A percentile compares a stretch with the other conserved stretches of the same genome.
These are phyloP conservation scores for Colletotrichum filicis DNA, from an alignment of 2,329 filamentous ascomycete species.

Conservation along the genomic window DNA sequence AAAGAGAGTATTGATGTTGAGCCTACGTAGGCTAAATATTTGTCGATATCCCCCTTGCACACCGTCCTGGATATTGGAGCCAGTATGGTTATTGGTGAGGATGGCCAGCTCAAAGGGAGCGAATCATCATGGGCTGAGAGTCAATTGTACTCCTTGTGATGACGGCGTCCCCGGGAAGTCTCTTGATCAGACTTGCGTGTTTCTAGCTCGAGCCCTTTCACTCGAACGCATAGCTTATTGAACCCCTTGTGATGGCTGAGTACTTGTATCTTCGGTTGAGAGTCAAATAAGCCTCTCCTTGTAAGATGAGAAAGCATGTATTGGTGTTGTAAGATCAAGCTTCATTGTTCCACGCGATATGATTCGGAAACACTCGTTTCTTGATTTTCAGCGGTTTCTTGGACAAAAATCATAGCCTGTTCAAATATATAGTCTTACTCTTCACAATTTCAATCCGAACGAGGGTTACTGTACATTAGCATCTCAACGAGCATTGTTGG, in stretches of 20 bases:
- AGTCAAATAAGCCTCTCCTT: not conserved
- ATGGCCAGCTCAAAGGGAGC: not conserved
- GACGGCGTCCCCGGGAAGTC: not conserved
- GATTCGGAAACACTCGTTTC: no score
- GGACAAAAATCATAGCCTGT: no score
- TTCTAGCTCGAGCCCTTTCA: not conserved
- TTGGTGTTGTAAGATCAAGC: not conserved
- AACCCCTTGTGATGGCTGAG: not conserved
- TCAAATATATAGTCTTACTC: no score
- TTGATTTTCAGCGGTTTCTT: no score
- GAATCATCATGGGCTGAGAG: not conserved
- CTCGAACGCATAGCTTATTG: not conserved
- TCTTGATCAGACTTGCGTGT: not conserved
- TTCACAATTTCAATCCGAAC: no score
- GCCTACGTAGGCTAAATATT: not conserved
- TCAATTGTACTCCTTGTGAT: not conserved
- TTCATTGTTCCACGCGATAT: no score
- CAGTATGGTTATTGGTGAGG: not conserved
- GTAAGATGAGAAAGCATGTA: not conserved
- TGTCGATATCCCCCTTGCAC: not conserved
- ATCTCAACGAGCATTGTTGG: no score
- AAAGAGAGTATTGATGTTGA: not conserved
- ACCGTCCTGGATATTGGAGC: not conserved
- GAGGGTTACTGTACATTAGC: no score
- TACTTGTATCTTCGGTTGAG: not conserved